Conservation (phyloP, 2,329 filamentous ascomycete species). For the Verticillium nubilum region DNA sequence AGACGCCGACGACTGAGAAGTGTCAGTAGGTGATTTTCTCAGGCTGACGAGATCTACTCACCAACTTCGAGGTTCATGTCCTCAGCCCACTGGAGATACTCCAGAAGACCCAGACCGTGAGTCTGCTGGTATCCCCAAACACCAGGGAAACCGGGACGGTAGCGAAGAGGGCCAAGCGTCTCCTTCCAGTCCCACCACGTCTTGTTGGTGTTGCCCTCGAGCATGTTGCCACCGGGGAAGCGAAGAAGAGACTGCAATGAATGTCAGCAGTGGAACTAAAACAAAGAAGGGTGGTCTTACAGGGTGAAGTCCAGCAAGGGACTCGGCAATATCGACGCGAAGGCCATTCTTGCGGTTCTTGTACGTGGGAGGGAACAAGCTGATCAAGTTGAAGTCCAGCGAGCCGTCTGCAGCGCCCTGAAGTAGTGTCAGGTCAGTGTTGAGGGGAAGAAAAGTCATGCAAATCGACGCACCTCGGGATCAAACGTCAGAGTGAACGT, state of each 20-base stretch:
- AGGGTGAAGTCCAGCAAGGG: slow-evolving; percentile 45
- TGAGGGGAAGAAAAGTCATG: background rate
- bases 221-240: slow-evolving; percentile 61
- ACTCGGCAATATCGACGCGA: slow-evolving; percentile 47
- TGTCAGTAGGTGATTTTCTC: background rate
- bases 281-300: slow-evolving; percentile 20
- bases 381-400: slow-evolving; percentile 53
- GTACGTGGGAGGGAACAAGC: slow-evolving; percentile 55
- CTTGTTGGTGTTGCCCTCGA: slow-evolving; percentile 39
- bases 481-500: slow-evolving; percentile 51
- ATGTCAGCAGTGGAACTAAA: background rate
- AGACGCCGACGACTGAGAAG: slow-evolving; percentile 49
- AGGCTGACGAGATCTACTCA: slow-evolving; percentile 17
- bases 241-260: slow-evolving; percentile 43
- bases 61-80: slow-evolving; percentile 53
- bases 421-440: background rate
- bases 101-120: slow-evolving; percentile 55
- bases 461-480: slow-evolving; percentile 19
- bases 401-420: slow-evolving; percentile 31
- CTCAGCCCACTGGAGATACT: slow-evolving; percentile 57
- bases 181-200: slow-evolving; percentile 48
- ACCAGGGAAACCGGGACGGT: slow-evolving; percentile 49
- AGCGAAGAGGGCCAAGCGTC: slow-evolving; percentile 46
- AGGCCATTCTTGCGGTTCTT: slow-evolving; percentile 54
- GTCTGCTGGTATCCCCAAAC: slow-evolving; percentile 59